A percentile compares a stretch with the other conserved stretches of the same genome.
Evolutionary conservation across 768 basidiomycete species (phyloP).

Genomic region (Rhizopogon vinicolor): DNA sequence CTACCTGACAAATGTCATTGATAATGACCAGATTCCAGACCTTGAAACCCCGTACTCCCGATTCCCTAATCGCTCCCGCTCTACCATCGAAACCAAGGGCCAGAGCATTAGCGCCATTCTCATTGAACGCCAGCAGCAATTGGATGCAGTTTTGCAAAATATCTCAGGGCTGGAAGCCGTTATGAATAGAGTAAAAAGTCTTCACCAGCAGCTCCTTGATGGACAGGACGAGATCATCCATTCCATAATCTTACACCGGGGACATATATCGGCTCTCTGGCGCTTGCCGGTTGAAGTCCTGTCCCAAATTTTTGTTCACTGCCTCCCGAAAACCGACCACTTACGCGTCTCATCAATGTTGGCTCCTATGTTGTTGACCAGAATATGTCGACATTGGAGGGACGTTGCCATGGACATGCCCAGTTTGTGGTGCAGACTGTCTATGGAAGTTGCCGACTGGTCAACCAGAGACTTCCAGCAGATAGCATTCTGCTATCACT

Average conservation of each 20-base stretch:
- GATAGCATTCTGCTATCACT: constrained; percentile 8
- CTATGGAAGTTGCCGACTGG: constrained; percentile 6
- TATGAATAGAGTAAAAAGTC: constrained; percentile 9
- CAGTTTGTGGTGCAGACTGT: constrained; percentile 44
- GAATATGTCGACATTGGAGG: constrained; percentile 40
- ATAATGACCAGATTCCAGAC: background rate
- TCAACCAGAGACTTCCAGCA: constrained; percentile 4
- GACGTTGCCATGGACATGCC: constrained; percentile 33
- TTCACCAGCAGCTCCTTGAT: constrained; percentile 11
- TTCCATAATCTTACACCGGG: constrained; percentile 16
- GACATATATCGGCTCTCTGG: constrained; percentile 27
- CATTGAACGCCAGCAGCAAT: background rate
- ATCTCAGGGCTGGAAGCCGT: background rate
- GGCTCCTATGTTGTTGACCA: constrained; percentile 34
- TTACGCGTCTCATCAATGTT: constrained; percentile 20
- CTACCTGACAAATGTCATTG: background rate
- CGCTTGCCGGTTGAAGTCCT: constrained; percentile 41
- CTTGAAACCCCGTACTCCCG: background rate
- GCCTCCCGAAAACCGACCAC: constrained; percentile 19
- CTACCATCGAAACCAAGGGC: background rate
- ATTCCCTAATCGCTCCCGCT: background rate
- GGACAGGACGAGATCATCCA: constrained; percentile 7
- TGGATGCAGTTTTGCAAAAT: background rate
- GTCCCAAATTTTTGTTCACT: constrained; percentile 42
- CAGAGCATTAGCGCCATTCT: background rate